Conservation (phyloP, 208 protist genomes). For the Willaertia magna region DNA sequence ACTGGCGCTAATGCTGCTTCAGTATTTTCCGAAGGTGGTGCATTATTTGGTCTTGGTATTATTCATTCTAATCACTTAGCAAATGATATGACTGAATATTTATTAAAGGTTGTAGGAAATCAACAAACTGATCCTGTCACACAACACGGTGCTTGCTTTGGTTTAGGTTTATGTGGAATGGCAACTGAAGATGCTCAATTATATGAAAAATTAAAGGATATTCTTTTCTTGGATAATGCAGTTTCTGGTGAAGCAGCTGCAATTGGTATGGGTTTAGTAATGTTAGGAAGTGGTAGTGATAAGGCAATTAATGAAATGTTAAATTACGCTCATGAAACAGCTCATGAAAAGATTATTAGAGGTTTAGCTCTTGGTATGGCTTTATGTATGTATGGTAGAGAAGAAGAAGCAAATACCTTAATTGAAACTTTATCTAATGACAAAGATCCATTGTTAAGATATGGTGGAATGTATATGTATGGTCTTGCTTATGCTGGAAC, state of each 20-base stretch:
- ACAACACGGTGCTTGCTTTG: conserved; percentile 88
- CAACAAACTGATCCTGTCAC: not conserved
- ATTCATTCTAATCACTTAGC: conserved; percentile 85
- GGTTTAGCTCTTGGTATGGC: conserved; percentile 87
- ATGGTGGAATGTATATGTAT: conserved; percentile 90
- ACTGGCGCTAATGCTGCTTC: conserved; percentile 33
- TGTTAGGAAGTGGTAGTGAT: conserved; percentile 76
- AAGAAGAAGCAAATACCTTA: conserved; percentile 77
- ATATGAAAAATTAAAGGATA: conserved; percentile 83
- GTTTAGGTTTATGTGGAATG: conserved; percentile 80
- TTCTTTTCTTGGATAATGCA: conserved; percentile 82
- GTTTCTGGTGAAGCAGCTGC: conserved; percentile 92
- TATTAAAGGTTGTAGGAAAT: conserved; percentile 42
- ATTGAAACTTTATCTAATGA: conserved; percentile 78
- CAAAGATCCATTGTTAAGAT: conserved; percentile 86
- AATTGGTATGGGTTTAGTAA: conserved; percentile 92
- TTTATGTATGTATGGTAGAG: conserved; percentile 86
- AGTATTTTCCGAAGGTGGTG: conserved; percentile 86
- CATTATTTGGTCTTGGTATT: conserved; percentile 92
- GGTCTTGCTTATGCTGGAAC: conserved; percentile 93
- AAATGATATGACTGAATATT: conserved; percentile 54
- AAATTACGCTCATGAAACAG: conserved; percentile 82
- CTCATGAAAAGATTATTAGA: conserved; percentile 99
- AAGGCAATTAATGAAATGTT: conserved; percentile 73
- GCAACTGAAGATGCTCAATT: conserved; percentile 65